These are phyloP conservation scores for Coniophora puteana DNA, from an alignment of 1,284 basidiomycete species.

Conservation along the genomic window DNA sequence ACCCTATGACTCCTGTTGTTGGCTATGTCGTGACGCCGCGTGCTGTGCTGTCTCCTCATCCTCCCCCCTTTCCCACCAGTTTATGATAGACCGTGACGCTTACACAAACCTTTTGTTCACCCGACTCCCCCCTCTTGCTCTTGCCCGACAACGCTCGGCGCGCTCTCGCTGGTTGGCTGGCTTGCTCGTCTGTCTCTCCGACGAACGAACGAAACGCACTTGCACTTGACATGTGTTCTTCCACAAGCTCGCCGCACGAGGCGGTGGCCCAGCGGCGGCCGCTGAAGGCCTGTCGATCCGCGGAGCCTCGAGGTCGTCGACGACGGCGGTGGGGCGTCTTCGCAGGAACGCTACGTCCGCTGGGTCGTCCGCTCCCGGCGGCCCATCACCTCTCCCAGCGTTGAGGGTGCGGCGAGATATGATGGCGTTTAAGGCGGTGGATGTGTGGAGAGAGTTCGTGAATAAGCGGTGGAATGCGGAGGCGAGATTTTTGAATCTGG, in stretches of 20 bases:
- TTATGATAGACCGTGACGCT: slow-evolving; percentile 35
- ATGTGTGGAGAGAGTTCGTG: slow-evolving; percentile 70
- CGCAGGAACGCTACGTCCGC: slow-evolving; percentile 57
- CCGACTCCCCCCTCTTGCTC: slow-evolving; percentile 25
- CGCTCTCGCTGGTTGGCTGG: too few relatives aligned
- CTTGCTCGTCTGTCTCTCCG: slow-evolving; percentile 3
- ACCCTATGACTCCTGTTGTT: slow-evolving; percentile 21
- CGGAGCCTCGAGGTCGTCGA: slow-evolving; percentile 27
- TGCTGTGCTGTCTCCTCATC: slow-evolving; percentile 19
- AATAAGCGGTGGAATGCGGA: slow-evolving; percentile 67
- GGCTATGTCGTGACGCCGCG: slow-evolving; percentile 28
- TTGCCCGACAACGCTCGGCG: too few relatives aligned
- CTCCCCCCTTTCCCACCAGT: slow-evolving; percentile 24
- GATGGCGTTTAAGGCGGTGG: slow-evolving; percentile 40
- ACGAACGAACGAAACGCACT: slow-evolving; percentile 7
- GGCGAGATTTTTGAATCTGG: slow-evolving; percentile 72
- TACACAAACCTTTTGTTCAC: slow-evolving; percentile 33
- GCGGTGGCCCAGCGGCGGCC: slow-evolving; percentile 23
- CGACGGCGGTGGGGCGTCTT: slow-evolving; percentile 42
- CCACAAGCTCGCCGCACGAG: slow-evolving; percentile 34
- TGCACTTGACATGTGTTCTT: too few relatives aligned
- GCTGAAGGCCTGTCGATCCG: slow-evolving; percentile 28
- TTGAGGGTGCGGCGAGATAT: background rate
- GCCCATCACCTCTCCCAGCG: slow-evolving; percentile 1
- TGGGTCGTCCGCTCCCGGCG: slow-evolving; percentile 12